A percentile compares a stretch with the other conserved stretches of the same genome.
Evolutionary conservation across 305 asterid genomes (phyloP).

Genomic region (Fraxinus nigra): DNA sequence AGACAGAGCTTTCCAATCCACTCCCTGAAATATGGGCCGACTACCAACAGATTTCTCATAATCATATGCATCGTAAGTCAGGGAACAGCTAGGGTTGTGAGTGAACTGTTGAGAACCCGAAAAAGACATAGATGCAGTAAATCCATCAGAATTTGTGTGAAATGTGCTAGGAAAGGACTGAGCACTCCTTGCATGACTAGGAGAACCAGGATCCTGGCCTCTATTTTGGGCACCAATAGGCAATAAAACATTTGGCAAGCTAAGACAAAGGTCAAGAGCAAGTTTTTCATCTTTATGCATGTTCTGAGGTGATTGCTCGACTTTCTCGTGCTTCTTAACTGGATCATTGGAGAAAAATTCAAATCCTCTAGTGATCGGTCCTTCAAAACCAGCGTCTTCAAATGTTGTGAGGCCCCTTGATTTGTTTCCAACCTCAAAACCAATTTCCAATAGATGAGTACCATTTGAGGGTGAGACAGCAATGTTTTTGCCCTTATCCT

Average conservation of each 20-base stretch:
- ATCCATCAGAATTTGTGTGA: conserved; percentile 77
- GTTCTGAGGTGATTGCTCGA: conserved; percentile 37
- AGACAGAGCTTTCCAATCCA: conserved; percentile 91
- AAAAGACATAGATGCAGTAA: conserved; percentile 86
- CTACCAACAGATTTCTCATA: conserved; percentile 87
- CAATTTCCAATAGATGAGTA: conserved; percentile 32
- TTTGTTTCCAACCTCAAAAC: conserved; percentile 45
- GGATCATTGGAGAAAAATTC: conserved; percentile 81
- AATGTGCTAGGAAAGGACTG: conserved; percentile 85
- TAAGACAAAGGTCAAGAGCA: conserved; percentile 91
- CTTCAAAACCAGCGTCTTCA: conserved; percentile 57
- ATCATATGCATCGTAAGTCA: conserved; percentile 71
- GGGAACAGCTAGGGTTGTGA: conserved; percentile 93
- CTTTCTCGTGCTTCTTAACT: conserved; percentile 59
- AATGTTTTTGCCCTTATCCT: conserved; percentile 74
- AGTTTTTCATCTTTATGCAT: conserved; percentile 70
- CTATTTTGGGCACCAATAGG: conserved; percentile 68
- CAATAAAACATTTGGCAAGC: conserved; percentile 88
- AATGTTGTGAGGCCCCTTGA: conserved; percentile 31
- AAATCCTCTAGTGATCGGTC: conserved; percentile 68
- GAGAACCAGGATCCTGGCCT: conserved; percentile 74
- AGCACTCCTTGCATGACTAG: conserved; percentile 74
- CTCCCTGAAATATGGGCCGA: conserved; percentile 89
- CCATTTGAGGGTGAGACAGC: conserved; percentile 40
- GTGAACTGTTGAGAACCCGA: conserved; percentile 93